phyloP scores from a whole-genome alignment of 2,329 filamentous ascomycete genomes.

The Hypoxylon sp. region DNA sequence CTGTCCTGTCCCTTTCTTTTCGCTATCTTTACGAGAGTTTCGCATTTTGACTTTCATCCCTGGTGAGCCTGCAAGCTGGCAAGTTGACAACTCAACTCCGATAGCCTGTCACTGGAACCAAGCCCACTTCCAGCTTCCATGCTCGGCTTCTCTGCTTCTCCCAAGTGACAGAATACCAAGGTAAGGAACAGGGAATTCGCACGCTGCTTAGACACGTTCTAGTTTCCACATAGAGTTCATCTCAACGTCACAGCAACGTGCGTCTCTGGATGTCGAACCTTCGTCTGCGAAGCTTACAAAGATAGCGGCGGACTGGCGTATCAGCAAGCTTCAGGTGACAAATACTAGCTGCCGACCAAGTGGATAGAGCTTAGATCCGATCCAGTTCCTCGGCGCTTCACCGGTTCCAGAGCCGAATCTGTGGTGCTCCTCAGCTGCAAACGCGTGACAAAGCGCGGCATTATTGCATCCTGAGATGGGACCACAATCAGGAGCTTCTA shows the following conservation, averaged over 20 bases:
- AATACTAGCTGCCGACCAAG: constrained; percentile 30
- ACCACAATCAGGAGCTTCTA: background rate
- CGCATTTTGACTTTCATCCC: background rate
- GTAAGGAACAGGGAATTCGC: constrained; percentile 10
- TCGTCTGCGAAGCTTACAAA: constrained; percentile 9
- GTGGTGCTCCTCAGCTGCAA: background rate
- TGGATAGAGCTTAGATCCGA: constrained; percentile 25
- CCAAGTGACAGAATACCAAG: background rate
- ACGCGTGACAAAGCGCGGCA: background rate
- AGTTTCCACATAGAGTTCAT: constrained; percentile 29
- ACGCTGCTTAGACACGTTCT: constrained; percentile 5
- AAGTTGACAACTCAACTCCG: no score
- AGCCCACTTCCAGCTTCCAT: background rate
- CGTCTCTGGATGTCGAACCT: background rate
- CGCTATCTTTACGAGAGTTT: constrained; percentile 1
- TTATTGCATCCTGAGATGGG: background rate
- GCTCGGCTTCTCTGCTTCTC: background rate
- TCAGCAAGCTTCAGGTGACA: constrained; percentile 15
- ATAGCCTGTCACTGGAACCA: background rate
- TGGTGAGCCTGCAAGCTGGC: no score
- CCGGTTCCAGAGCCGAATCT: constrained; percentile 4
- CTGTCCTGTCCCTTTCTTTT: no score
- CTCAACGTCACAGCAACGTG: constrained; percentile 24
- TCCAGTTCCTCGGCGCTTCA: constrained; percentile 1
- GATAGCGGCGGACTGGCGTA: background rate